These are phyloP conservation scores for Magnolia kwangsiensis DNA, from an alignment of 164 flowering plant species.

Conservation along the genomic window DNA sequence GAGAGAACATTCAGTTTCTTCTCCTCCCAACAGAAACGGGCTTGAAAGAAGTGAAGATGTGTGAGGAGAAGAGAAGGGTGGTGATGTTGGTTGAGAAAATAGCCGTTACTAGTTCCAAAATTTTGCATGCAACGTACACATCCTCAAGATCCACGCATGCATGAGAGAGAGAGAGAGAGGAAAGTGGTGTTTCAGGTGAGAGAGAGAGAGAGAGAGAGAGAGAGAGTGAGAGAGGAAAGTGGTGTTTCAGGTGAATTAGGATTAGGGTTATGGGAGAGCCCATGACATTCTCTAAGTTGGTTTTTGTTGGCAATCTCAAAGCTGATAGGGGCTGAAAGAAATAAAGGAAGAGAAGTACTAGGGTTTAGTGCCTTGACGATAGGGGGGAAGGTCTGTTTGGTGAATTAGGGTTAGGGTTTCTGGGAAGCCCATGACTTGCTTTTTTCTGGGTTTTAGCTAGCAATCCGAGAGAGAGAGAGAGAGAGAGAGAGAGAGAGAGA, in stretches of 20 bases:
- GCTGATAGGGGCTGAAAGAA: not conserved
- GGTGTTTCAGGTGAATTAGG: not conserved
- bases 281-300: not conserved
- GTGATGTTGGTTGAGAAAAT: not conserved
- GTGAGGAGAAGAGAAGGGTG: not conserved
- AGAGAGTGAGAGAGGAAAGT: not conserved
- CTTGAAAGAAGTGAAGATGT: conserved; percentile 18
- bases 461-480: not conserved
- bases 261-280: conserved; percentile 3
- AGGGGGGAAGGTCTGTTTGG: not conserved
- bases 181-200: not conserved
- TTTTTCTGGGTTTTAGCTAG: not conserved
- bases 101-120: conserved; percentile 8
- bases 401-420: conserved; percentile 21
- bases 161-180: not conserved
- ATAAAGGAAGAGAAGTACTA: not conserved
- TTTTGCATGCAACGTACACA: conserved; percentile 12
- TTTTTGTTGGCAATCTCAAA: not conserved
- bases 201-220: not conserved
- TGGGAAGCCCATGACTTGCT: not conserved
- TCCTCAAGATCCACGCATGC: conserved; percentile 10
- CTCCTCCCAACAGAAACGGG: conserved; percentile 17
- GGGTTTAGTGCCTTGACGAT: not conserved
- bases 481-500: not conserved
- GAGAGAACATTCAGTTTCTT: conserved; percentile 9